Evolutionary conservation across 2,329 filamentous ascomycete genomes (phyloP).

Genomic region (Pseudogymnoascus sp.): DNA sequence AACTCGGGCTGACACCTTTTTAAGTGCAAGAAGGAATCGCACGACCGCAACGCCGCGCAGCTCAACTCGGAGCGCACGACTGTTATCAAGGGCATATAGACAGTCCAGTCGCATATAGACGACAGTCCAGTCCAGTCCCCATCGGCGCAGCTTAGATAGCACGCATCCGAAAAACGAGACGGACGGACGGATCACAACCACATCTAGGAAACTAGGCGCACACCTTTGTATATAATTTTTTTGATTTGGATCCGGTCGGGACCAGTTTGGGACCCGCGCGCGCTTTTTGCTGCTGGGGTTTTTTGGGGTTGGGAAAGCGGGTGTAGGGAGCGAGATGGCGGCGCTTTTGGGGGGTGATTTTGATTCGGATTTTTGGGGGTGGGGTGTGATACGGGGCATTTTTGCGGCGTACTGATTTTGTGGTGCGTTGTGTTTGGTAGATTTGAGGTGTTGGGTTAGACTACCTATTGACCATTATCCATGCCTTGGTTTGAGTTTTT

Average conservation of each 20-base stretch:
- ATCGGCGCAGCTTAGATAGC: neutral
- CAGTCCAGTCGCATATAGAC: conserved; percentile 18
- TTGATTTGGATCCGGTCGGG: neutral
- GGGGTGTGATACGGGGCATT: neutral
- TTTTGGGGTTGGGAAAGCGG: neutral
- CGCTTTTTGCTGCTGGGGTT: neutral
- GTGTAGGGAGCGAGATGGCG: neutral
- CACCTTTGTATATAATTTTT: neutral
- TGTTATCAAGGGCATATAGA: conserved; percentile 82
- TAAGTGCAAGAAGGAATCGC: conserved; percentile 91
- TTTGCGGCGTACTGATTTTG: neutral
- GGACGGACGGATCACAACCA: neutral
- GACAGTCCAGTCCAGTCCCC: neutral
- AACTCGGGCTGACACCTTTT: conserved; percentile 16
- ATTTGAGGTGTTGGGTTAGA: neutral
- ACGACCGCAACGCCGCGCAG: conserved; percentile 88
- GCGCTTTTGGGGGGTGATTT: neutral
- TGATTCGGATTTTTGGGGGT: neutral
- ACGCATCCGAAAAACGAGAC: neutral
- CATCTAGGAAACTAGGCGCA: neutral
- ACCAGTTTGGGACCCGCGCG: neutral
- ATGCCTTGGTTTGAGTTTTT: neutral
- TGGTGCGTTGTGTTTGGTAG: neutral
- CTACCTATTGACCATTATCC: neutral
- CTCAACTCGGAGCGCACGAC: conserved; percentile 88